Evolutionary conservation across 1,284 basidiomycete species (phyloP), one percentile per base, ranked within the genome.

Genomic region (Ustilago nuda): DNA sequence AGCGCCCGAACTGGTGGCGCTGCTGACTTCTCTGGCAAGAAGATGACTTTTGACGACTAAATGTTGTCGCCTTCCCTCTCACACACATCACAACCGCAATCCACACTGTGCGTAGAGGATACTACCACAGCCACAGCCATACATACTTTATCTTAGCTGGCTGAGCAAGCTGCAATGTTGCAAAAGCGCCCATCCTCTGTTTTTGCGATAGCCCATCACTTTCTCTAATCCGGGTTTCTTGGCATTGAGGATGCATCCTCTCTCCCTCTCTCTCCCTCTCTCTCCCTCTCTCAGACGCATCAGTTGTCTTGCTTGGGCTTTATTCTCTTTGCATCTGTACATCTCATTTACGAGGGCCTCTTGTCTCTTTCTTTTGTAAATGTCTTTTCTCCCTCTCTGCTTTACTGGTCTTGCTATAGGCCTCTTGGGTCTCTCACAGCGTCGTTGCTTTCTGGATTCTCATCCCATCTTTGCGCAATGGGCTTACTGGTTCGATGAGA

Each of bases 21-120:
- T 82, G 87, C 91, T 62, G 86, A 89, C 36, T 90, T 90, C 66
- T 90, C 91, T 80, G 95, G 95, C 79, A 92, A 89, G 87, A 96
- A 95, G 89, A 91, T 89, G 70, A 92, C 91, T 19, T 96, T 95
- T 85, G 88, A 88, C 83, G 89, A 88, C 61, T 79, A 72, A 19
- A 60, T n/a, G 43, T 15, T 46, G 23, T 66, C 32, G 12, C 27
- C 45, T 12, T 41, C n/a, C 13, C 0, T 48, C 13, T 13, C 30
- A 41, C 37, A 8, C 33, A 8, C 51, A 32, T 12, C 23, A 39
- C 43, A 27, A 27, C 23, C 23, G 23, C 23, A 27, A 27, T n/a
- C 45, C 27, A 5, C 45, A 39, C 4, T 51, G 43, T 27, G 37
- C 56, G 48, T 54, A 9, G 50, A 56, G 57, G 45, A 56, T 64